Percentiles rank a stretch among this genome's conserved stretches.
Evolutionary conservation across 2,329 filamentous ascomycete species (phyloP).

Genomic region (Colletotrichum sp.): DNA sequence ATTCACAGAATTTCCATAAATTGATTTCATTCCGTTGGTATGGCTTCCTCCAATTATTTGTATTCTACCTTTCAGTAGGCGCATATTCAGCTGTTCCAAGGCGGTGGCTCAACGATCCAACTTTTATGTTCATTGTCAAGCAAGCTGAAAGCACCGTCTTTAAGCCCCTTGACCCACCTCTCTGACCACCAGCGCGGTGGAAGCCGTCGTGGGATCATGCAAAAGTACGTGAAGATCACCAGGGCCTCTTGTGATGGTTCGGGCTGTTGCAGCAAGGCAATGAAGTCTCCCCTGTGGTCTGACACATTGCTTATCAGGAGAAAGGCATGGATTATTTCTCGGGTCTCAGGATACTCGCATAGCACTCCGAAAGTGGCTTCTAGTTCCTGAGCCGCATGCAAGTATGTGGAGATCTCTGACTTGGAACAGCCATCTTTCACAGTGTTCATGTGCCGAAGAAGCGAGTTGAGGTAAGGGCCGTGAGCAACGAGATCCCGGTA

Average conservation of each 20-base stretch:
- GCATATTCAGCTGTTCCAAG: constrained; percentile 25
- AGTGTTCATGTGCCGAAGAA: background rate
- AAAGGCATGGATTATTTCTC: constrained; percentile 42
- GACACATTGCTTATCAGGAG: constrained; percentile 39
- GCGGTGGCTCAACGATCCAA: constrained; percentile 29
- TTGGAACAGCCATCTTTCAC: background rate
- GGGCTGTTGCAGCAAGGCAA: constrained; percentile 33
- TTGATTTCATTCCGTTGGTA: background rate
- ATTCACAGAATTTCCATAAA: background rate
- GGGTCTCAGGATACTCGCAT: background rate
- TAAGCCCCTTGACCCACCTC: constrained; percentile 35
- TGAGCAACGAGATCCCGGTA: background rate
- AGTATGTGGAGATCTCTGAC: background rate
- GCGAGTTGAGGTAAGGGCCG: background rate
- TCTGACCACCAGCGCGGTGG: constrained; percentile 38
- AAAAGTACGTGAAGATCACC: constrained; percentile 37
- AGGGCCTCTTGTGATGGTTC: constrained; percentile 29
- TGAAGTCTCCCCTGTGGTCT: constrained; percentile 29
- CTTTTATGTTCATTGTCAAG: constrained; percentile 37
- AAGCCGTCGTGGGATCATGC: constrained; percentile 32
- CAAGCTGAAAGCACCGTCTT: constrained; percentile 30
- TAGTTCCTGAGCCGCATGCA: background rate
- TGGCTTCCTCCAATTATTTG: background rate
- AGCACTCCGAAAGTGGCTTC: background rate
- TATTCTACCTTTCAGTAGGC: background rate